Conservation (phyloP, 176 grass and related monocot genomes). For the Triticum timopheevii region DNA sequence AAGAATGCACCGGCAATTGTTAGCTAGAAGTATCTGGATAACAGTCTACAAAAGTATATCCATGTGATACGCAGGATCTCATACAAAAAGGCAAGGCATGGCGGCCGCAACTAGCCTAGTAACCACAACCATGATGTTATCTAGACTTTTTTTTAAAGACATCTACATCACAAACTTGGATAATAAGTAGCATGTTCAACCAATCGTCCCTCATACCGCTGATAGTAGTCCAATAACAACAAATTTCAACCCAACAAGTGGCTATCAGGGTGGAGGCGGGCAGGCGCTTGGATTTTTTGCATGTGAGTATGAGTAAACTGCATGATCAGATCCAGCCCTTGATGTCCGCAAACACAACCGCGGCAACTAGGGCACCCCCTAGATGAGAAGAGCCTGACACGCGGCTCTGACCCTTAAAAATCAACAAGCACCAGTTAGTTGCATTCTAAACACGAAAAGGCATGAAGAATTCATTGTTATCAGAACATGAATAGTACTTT, state of each 20-base stretch:
- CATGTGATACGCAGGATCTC: too few species aligned
- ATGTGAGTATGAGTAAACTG: not conserved
- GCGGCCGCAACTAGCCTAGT: too few species aligned
- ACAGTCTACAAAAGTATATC: too few species aligned
- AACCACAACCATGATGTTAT: not conserved
- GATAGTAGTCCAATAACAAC: not conserved
- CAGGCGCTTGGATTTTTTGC: not conserved
- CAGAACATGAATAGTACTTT: not conserved
- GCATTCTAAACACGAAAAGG: constrained; percentile 14
- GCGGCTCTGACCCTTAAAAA: constrained; percentile 41
- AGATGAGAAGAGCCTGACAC: constrained; percentile 63
- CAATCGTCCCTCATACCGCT: not conserved
- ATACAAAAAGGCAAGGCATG: too few species aligned
- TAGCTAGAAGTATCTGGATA: too few species aligned
- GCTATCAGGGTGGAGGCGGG: not conserved
- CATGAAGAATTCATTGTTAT: not conserved
- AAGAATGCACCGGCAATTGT: too few species aligned
- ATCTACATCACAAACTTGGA: not conserved
- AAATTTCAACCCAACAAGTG: constrained; percentile 5
- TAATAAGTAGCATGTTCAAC: not conserved
- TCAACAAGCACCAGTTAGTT: not conserved
- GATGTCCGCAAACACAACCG: constrained; percentile 47
- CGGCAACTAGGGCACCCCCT: constrained; percentile 62
- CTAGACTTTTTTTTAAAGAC: not conserved
- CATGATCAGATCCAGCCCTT: constrained; percentile 53